Evolutionary conservation across 139 green algal species (phyloP), one percentile per base, ranked within the genome.

Genomic region (Volvox africanus): DNA sequence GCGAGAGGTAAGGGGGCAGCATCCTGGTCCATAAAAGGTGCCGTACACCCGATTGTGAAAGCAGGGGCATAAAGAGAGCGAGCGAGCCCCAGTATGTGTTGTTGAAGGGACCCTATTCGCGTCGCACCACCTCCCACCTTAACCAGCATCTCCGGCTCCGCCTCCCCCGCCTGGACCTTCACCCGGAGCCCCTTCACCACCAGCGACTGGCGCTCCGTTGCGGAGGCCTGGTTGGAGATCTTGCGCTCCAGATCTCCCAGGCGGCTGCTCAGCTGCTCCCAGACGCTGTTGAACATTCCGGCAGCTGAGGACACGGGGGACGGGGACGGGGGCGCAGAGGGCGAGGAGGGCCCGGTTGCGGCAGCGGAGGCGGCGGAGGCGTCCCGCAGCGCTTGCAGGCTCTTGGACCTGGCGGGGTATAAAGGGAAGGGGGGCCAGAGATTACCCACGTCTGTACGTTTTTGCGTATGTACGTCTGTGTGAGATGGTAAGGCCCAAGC

Each of bases 211-310:
- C 80, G 80, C 85, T 93, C 80, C 2, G 86, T 88, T 12, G 86
- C 91, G 1, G 80, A 80, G 16, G 86, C 86, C 86, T 93, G 91
- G 86, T 93, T 93, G 55, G 30, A 76, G 24, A 91, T 69, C 91
- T 91, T 81, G 26, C n/a, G 22, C 91, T 93, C 91, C 68, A 93
- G 78, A 2, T 77, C n/a, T 0, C 30, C 55, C 67, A 91, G 37
- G 33, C 50, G 65, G 20, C 68, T 69, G 85, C 86, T 80, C 68
- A 93, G 62, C 33, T 67, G 87, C 87, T 86, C 79, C 87, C 75
- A 86, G 16, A 80, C 32, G 35, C 79, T 91, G 87, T 50, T 91
- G 33, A 80, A 80, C 61, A 91, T 78, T 33, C 79, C 87, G 0
- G 87, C 78, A 9, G 75, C 75, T 13, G 50, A 68, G n/a, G 55